Percentiles rank a stretch among this genome's conserved stretches.
phyloP scores from a whole-genome alignment of 345 rosid species.

The Linum lewisii region DNA sequence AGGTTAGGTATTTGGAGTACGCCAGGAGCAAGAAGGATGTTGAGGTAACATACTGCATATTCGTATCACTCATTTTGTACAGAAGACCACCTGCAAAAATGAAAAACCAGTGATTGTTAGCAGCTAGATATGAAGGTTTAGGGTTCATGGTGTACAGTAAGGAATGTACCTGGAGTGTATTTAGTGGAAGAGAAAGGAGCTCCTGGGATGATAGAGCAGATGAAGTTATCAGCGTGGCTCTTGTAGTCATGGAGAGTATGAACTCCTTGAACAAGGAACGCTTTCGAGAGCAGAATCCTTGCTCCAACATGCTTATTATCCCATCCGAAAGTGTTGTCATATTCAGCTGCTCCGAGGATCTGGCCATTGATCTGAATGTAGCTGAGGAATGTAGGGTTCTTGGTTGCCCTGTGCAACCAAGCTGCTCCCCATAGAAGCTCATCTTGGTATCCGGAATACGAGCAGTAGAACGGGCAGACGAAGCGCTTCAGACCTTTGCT shows the following conservation, averaged over 20 bases:
- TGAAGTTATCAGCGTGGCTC: slow-evolving; percentile 1
- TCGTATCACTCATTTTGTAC: neutral
- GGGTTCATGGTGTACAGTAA: neutral
- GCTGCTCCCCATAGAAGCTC: slow-evolving; percentile 5
- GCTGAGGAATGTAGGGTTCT: neutral
- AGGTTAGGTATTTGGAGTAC: slow-evolving; percentile 2
- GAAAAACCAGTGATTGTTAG: neutral
- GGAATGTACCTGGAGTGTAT: neutral
- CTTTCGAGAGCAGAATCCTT: neutral
- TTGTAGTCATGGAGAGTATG: slow-evolving; percentile 4
- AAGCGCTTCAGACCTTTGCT: slow-evolving; percentile 2
- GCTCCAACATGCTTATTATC: slow-evolving; percentile 3
- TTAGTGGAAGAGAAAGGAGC: slow-evolving; percentile 3
- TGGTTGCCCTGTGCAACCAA: slow-evolving; percentile 5
- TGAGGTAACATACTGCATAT: slow-evolving; percentile 3
- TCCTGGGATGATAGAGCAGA: slow-evolving; percentile 3
- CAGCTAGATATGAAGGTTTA: neutral
- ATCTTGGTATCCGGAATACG: slow-evolving; percentile 1
- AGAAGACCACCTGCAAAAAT: neutral
- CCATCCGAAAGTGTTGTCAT: slow-evolving; percentile 2
- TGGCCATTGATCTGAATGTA: slow-evolving; percentile 4
- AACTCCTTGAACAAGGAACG: neutral
- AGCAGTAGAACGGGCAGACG: slow-evolving; percentile 7
- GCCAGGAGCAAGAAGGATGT: slow-evolving; percentile 2
- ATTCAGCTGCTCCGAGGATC: slow-evolving; percentile 2